phyloP scores from a whole-genome alignment of 140 eudicot species.

The Anethum foeniculum region DNA sequence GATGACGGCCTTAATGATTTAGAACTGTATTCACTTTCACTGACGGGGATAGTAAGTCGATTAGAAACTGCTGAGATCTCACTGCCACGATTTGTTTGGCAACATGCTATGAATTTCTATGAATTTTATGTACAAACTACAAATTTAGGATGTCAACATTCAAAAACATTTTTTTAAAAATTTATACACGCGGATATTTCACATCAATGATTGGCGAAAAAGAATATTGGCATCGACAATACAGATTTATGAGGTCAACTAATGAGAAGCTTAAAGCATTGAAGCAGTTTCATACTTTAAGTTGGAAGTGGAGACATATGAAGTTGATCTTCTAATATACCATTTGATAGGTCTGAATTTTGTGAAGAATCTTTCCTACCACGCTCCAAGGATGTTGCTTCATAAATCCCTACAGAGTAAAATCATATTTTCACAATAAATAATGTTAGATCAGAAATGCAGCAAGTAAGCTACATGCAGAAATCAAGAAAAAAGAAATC shows the following conservation, averaged over 20 bases:
- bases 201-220: neutral
- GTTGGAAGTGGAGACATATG: conserved; percentile 83
- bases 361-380: conserved; percentile 54
- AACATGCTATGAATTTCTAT: neutral
- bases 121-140: neutral
- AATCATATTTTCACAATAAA: neutral
- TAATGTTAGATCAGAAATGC: conserved; percentile 1
- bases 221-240: neutral
- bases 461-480: neutral
- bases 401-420: conserved; percentile 56
- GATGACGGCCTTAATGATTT: neutral
- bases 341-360: conserved; percentile 46
- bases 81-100: neutral
- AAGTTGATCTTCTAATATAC: conserved; percentile 57
- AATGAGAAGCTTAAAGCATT: neutral
- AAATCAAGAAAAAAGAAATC: neutral
- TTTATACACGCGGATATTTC: neutral
- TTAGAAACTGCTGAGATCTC: neutral
- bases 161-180: neutral
- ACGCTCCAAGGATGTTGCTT: conserved; percentile 90
- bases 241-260: neutral
- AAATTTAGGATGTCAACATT: neutral
- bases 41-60: neutral
- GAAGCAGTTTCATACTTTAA: conserved; percentile 28
- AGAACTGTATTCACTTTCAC: neutral